Base-by-base conservation (phyloP, 768 basidiomycete species). In the Agrocybe chaxingu region DNA sequence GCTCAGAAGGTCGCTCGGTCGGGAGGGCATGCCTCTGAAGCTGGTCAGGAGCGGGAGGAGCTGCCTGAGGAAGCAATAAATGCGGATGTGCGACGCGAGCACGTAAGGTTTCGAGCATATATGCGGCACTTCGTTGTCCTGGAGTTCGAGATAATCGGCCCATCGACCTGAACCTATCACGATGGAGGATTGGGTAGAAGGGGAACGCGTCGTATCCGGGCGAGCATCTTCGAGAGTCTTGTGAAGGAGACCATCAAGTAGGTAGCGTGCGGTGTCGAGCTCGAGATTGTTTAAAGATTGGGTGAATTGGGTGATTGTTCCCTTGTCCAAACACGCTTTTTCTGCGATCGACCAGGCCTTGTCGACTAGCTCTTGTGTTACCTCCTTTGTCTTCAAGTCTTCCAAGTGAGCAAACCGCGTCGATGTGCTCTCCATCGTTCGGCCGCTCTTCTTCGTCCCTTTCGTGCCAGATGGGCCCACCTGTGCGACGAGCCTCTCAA, bases 221-320 rank as follows among this genome's bases (percentile, higher is more conserved):
- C 52, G 53, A 5, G 52, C 48, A n/a, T 68, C 66, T 42, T 76
- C 72, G 33, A 65, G 47, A 55, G 74, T 70, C 55, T 74, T 73
- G 43, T 68, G 68, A 29, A 83, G 62, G 18, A 84, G 66, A 1
- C 73, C 81, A 31, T 75, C 76, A 12, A 77, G 65, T n/a, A 82
- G 66, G 58, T 75, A 83, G 37, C 78, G 76, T 44, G 75, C 78
- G n/a, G 73, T 79, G 56, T 84, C 82, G 13, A 82, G 62, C 61
- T 84, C 82, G 57, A 78, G 68, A 40, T 82, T 80, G 33, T 73
- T 70, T 40, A 84, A 62, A 9, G 58, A 53, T 50, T 69, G 51
- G 9, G 56, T 54, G 50, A 48, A 52, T n/a, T 34, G 29, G 7
- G 33, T 46, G 7, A 41, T 35, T 7, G 50, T 50, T 19, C 33